These are phyloP conservation scores for Mycena belliarum DNA, from an alignment of 768 basidiomycete species.

Conservation along the genomic window DNA sequence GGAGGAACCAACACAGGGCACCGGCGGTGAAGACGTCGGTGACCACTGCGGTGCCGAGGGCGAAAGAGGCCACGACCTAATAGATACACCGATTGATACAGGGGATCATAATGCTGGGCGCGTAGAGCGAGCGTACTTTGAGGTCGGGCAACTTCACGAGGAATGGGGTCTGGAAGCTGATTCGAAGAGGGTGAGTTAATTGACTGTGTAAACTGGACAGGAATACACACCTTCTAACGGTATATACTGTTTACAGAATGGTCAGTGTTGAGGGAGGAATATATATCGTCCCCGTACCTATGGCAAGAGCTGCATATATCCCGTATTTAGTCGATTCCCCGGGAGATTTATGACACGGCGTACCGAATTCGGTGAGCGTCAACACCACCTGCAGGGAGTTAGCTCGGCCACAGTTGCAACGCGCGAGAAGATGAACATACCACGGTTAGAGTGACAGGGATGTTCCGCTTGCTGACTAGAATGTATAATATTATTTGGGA, in stretches of 20 bases:
- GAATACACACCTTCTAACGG: conserved; percentile 42
- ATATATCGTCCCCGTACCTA: conserved; percentile 32
- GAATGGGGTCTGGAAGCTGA: conserved; percentile 39
- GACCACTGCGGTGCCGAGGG: conserved; percentile 49
- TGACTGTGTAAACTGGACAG: neutral
- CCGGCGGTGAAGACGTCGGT: conserved; percentile 55
- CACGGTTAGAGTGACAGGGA: conserved; percentile 44
- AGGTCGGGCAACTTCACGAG: conserved; percentile 32
- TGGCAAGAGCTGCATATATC: conserved; percentile 35
- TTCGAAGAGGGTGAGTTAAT: neutral
- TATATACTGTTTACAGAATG: conserved; percentile 37
- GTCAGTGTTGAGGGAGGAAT: neutral
- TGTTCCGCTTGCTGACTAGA: conserved; percentile 57
- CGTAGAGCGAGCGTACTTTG: conserved; percentile 34
- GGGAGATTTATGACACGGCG: conserved; percentile 8
- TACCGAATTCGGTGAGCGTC: conserved; percentile 46
- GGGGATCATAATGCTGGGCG: neutral
- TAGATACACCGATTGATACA: neutral
- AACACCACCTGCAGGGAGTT: conserved; percentile 36
- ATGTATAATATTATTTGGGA: too few species aligned
- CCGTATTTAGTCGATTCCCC: neutral
- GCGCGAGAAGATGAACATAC: conserved; percentile 33
- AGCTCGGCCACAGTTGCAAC: neutral
- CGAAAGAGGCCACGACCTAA: conserved; percentile 47
- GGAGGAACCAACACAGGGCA: conserved; percentile 56